Percentiles rank a stretch among this genome's conserved stretches.
These are phyloP conservation scores for Perilla frutescens DNA, from an alignment of 257 asterid species.

Conservation along the genomic window DNA sequence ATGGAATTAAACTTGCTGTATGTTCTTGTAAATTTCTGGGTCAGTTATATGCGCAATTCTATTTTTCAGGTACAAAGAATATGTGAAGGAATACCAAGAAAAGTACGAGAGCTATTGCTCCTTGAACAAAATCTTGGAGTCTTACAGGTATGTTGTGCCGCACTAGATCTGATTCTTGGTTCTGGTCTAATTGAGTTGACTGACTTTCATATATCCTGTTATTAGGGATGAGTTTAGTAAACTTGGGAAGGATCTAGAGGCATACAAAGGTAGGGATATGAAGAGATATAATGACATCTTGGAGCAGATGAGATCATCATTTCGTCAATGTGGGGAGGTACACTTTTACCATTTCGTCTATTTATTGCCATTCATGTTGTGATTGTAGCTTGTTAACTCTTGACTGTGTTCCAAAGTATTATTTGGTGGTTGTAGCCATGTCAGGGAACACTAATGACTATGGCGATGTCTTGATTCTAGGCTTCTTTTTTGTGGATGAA, in stretches of 20 bases:
- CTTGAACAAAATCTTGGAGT: conserved; percentile 67
- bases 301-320: conserved; percentile 72
- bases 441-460: not conserved
- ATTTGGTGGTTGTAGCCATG: conserved; percentile 9
- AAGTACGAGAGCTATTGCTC: conserved; percentile 75
- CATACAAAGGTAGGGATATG: conserved; percentile 65
- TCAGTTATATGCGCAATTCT: conserved; percentile 17
- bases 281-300: conserved; percentile 59
- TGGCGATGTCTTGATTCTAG: conserved; percentile 33
- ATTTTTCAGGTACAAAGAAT: conserved; percentile 69
- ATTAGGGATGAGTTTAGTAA: conserved; percentile 73
- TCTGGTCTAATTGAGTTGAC: conserved; percentile 31
- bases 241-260: conserved; percentile 73
- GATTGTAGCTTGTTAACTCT: not conserved
- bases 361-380: not conserved
- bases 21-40: conserved; percentile 33
- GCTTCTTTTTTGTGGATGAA: conserved; percentile 21
- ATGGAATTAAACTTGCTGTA: conserved; percentile 13
- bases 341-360: conserved; percentile 18
- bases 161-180: conserved; percentile 30
- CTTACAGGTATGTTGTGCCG: conserved; percentile 67
- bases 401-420: not conserved
- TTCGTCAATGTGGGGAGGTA: conserved; percentile 83
- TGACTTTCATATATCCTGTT: conserved; percentile 35
- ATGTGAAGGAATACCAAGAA: conserved; percentile 88